A percentile compares a stretch with the other conserved stretches of the same genome.
These are phyloP conservation scores for Simplicillium aogashimaense DNA, from an alignment of 2,329 filamentous ascomycete genomes.

Conservation along the genomic window DNA sequence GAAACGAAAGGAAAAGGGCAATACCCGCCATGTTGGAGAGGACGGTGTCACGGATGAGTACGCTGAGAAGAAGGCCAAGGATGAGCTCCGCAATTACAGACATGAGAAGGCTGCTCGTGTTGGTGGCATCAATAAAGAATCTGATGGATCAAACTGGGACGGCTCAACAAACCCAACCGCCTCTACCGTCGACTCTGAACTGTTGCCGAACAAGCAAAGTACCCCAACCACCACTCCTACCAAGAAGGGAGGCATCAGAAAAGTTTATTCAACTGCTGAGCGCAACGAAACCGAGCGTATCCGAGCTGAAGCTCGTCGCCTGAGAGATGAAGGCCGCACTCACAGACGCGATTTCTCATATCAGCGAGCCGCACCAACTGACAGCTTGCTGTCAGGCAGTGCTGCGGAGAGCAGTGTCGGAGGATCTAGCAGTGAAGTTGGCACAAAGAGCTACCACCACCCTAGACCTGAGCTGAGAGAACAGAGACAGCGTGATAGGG, in stretches of 20 bases:
- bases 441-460: slow-evolving; percentile 49
- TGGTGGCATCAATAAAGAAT: slow-evolving; percentile 75
- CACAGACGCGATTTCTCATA: slow-evolving; percentile 43
- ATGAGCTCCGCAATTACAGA: slow-evolving; percentile 73
- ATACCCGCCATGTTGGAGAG: slow-evolving; percentile 38
- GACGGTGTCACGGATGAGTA: slow-evolving; percentile 54
- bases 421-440: slow-evolving; percentile 32
- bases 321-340: slow-evolving; percentile 42
- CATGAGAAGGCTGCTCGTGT: slow-evolving; percentile 79
- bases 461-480: slow-evolving; percentile 40
- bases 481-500: slow-evolving; percentile 16
- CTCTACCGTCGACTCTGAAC: slow-evolving; percentile 48
- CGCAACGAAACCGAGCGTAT: slow-evolving; percentile 45
- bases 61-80: slow-evolving; percentile 52
- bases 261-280: slow-evolving; percentile 52
- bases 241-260: slow-evolving; percentile 43
- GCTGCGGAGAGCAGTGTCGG: slow-evolving; percentile 29
- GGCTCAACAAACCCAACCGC: slow-evolving; percentile 59
- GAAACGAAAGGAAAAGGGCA: slow-evolving; percentile 22
- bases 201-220: slow-evolving; percentile 47
- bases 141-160: slow-evolving; percentile 73
- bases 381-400: slow-evolving; percentile 20
- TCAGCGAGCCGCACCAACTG: slow-evolving; percentile 31
- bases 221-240: slow-evolving; percentile 45
- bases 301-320: slow-evolving; percentile 43